Base-by-base conservation (phyloP, 2,329 filamentous ascomycete genomes). In the Acephala macrosclerotiorum region DNA sequence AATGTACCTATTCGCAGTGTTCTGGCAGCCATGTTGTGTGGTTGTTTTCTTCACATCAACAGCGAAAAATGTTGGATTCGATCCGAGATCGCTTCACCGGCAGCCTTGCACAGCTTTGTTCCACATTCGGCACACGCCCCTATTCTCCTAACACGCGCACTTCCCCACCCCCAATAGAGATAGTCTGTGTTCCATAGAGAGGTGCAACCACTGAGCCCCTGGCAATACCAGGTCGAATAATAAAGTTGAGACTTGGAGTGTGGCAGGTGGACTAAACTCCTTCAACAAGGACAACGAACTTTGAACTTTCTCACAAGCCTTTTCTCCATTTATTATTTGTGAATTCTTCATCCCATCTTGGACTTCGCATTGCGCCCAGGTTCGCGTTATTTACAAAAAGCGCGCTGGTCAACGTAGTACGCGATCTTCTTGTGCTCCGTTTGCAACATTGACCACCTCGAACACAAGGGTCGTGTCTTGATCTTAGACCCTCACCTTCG, bases 1-100 rank as follows among this genome's bases (percentile, higher is more conserved):
- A n/a, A n/a, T 81, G 79, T 78, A 90, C 89, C 89, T 80, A 91
- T 91, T 78, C 88, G 85, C 67, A 92, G 83, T 66, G 88, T 85
- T 77, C 88, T 83, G 74, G 88, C 83, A 76, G 88, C 88, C 87
- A 89, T 88, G 66, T 65, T 29, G 29, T 33, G 61, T 2, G 35
- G 38, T 62, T 58, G 49, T 45, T n/a, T 63, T 61, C 22, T 61
- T 60, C 57, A 61, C 53, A 33, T 42, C 25, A 45, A 56, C 47
- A 45, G 55, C 47, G 36, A 60, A 65, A 60, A 61, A 62, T 68
- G 38, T 64, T 59, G 65, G 51, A 60, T n/a, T 53, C 60, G 45
- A 66, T 63, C 38, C 63, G 57, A 49, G 53, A 61, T 61, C 40
- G 45, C n/a, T 22, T 49, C 12, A 12, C 14, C 12, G 38, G 18